These are phyloP conservation scores for Clonostachys rosea DNA, from an alignment of 2,329 filamentous ascomycete genomes.

Conservation along the genomic window DNA sequence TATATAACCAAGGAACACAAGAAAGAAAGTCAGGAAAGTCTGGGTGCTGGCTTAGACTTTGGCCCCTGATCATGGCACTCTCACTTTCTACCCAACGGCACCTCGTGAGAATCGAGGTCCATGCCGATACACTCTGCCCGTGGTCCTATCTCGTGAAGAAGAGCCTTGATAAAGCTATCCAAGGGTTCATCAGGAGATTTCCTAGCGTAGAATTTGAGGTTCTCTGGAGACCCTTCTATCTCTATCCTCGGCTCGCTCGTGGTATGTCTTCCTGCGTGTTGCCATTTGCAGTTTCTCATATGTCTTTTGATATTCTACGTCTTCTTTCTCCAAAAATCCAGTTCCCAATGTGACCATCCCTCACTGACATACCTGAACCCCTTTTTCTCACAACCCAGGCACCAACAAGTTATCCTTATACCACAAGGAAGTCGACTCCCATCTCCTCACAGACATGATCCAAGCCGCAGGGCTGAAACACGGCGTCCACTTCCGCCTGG, in stretches of 20 bases:
- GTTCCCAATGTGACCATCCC: too few relatives aligned
- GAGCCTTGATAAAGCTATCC: conserved; percentile 39
- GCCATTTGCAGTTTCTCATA: too few relatives aligned
- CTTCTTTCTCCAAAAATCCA: background rate
- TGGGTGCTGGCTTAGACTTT: too few relatives aligned
- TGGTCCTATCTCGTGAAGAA: conserved; percentile 46
- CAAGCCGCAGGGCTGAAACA: conserved; percentile 20
- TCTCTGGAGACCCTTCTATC: conserved; percentile 40
- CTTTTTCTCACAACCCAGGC: conserved; percentile 8
- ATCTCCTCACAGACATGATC: conserved; percentile 21
- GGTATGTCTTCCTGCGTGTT: conserved; percentile 8
- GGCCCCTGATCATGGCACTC: too few relatives aligned
- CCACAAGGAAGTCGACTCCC: conserved; percentile 17
- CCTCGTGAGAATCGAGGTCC: conserved; percentile 30
- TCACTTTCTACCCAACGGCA: too few relatives aligned
- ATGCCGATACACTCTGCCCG: conserved; percentile 45
- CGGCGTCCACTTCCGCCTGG: conserved; percentile 32
- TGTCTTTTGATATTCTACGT: background rate
- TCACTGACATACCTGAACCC: conserved; percentile 3
- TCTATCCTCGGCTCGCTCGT: conserved; percentile 26
- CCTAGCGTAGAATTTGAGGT: conserved; percentile 40
- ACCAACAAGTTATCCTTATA: conserved; percentile 31
- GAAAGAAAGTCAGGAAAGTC: too few relatives aligned
- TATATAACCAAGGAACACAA: too few relatives aligned
- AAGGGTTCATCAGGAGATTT: conserved; percentile 27